A percentile compares a stretch with the other conserved stretches of the same genome.
phyloP scores from a whole-genome alignment of 257 asterid genomes.

The Thymus quinquecostatus region DNA sequence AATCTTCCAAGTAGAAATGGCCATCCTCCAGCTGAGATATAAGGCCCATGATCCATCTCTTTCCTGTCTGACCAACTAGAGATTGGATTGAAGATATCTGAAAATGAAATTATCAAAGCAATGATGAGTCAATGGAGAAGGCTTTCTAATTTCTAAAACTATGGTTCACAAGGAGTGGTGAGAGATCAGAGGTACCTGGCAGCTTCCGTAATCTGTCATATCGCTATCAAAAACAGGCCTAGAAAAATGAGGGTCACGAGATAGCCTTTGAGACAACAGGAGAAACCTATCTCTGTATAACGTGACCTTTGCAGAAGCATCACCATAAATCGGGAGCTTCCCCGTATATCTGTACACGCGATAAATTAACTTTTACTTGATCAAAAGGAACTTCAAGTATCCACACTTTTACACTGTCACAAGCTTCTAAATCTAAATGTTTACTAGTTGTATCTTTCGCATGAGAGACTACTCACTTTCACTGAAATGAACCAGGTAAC shows the following conservation, averaged over 20 bases:
- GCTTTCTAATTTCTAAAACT: conserved; percentile 7
- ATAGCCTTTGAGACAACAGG: conserved; percentile 74
- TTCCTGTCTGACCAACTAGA: conserved; percentile 83
- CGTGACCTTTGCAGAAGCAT: conserved; percentile 81
- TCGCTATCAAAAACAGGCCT: conserved; percentile 73
- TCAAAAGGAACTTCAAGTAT: neutral
- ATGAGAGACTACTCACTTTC: conserved; percentile 1
- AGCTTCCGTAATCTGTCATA: conserved; percentile 71
- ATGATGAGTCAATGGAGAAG: neutral
- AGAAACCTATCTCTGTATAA: conserved; percentile 87
- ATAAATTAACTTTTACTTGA: conserved; percentile 13
- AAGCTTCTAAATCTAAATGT: neutral
- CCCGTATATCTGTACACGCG: conserved; percentile 58
- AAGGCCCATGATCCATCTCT: conserved; percentile 93
- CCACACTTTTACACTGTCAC: neutral
- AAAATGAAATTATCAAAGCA: conserved; percentile 23
- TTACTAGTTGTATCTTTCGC: conserved; percentile 15
- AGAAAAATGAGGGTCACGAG: conserved; percentile 86
- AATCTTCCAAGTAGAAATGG: conserved; percentile 98
- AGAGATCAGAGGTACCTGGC: conserved; percentile 61
- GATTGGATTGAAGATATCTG: conserved; percentile 94
- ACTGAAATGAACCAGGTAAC: conserved; percentile 1
- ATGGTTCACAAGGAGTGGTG: neutral
- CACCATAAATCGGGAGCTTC: conserved; percentile 80
- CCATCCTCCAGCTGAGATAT: conserved; percentile 99